Base-by-base conservation (phyloP, 2,329 filamentous ascomycete species). In the Hymenoscyphus linearis region DNA sequence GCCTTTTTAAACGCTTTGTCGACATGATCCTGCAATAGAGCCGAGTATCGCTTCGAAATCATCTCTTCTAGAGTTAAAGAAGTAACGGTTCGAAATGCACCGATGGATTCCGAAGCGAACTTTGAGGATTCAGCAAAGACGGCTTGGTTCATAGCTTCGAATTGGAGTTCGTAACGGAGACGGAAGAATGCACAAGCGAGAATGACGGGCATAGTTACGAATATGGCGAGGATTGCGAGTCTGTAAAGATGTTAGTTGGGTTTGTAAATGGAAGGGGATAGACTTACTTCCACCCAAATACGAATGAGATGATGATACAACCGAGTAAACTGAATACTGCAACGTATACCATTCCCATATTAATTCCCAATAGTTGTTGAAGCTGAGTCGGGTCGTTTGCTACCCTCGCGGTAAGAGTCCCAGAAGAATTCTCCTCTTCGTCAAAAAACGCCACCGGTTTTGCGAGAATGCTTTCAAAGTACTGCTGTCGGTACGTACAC, bases 261-360 rank as follows among this genome's bases (percentile, higher is more conserved):
- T 10, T 25, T 25, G 6, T 52, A 35, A 14, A 22, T 13, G 10
- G 34, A 34, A 40, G 6, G 10, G 4, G 18, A 4, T 4, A 13
- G 3, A 55, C 60, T 47, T 50, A 60, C 71, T 91, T 93, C 90
- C 90, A 93, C 1, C 87, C 87, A 70, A 88, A 91, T 3, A 81
- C 77, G 68, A 90, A 91, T 1, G 87, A 80, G 57, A 93, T 87
- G 52, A 81, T 76, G 14, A 90, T 74, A 7, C 83, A 84, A 0
- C 88, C 89, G 9, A 84, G 68, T 2, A 93, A 74, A 55, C 83
- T 87, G 70, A 90, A 87, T 25, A 88, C 70, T 9, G 86, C 84
- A 22, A 86, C 82, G 62, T 79, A 79, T 2, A 84, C 80, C 65
- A 89, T 79, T 1, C 85, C 78, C 70, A 73, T 71, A 35, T 79